These are phyloP conservation scores for Syncephalastrum contaminatum DNA, from an alignment of 371 early-diverging fungal species.

Conservation along the genomic window DNA sequence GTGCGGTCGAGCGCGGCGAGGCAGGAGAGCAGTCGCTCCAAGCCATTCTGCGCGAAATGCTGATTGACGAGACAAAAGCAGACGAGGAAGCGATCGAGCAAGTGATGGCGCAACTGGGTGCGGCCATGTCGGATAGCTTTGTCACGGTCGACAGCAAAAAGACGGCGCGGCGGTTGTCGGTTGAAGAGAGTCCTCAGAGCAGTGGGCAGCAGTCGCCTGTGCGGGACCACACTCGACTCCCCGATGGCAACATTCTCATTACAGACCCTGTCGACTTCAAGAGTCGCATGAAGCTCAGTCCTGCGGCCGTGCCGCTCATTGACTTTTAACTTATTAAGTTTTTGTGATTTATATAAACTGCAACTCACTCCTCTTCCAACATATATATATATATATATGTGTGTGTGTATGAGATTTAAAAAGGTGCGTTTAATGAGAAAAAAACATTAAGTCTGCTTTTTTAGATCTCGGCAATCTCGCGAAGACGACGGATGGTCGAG, in stretches of 20 bases:
- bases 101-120: conserved; percentile 38
- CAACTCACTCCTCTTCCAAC: not conserved
- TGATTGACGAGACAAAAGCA: conserved; percentile 47
- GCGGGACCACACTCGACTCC: conserved; percentile 25
- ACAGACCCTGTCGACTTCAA: conserved; percentile 55
- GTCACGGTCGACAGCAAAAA: conserved; percentile 45
- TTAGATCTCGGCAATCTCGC: conserved; percentile 95
- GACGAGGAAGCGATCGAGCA: conserved; percentile 42
- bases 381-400: conserved; percentile 22
- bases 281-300: conserved; percentile 51
- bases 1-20: conserved; percentile 46
- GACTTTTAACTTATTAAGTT: conserved; percentile 13
- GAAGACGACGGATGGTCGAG: conserved; percentile 97
- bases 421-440: too few relatives aligned
- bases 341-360: conserved; percentile 7
- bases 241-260: conserved; percentile 42
- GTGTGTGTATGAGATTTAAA: too few relatives aligned
- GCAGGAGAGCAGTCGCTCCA: conserved; percentile 41
- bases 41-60: conserved; percentile 34
- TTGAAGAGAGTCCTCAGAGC: conserved; percentile 13
- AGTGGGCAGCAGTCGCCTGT: conserved; percentile 19
- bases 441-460: conserved; percentile 1
- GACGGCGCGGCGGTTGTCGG: conserved; percentile 43
- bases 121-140: conserved; percentile 46
- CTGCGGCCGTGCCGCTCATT: conserved; percentile 46